A percentile compares a stretch with the other conserved stretches of the same genome.
phyloP scores from a whole-genome alignment of 768 basidiomycete genomes.

The Leccinellum rugosiceps region DNA sequence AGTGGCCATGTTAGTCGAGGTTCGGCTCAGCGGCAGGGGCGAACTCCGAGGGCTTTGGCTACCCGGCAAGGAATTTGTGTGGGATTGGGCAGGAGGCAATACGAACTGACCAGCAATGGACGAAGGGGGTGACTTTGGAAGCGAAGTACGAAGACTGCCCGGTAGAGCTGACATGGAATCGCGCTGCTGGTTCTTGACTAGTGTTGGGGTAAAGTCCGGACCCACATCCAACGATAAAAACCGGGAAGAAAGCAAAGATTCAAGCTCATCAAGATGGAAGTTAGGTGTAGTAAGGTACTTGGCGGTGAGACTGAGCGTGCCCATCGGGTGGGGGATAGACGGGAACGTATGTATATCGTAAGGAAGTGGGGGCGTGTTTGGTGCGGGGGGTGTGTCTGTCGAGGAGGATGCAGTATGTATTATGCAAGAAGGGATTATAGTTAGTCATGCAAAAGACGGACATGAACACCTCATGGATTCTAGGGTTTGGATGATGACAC shows the following conservation, averaged over 20 bases:
- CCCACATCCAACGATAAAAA: conserved; percentile 70
- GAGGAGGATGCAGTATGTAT: conserved; percentile 2
- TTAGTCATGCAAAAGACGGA: conserved; percentile 20
- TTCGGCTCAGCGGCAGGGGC: conserved; percentile 35
- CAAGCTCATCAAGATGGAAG: conserved; percentile 75
- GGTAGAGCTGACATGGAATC: conserved; percentile 49
- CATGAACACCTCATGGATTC: conserved; percentile 31
- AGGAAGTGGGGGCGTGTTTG: conserved; percentile 38
- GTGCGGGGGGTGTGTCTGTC: conserved; percentile 40
- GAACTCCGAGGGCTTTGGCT: conserved; percentile 36
- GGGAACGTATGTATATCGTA: conserved; percentile 61
- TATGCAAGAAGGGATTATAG: conserved; percentile 5
- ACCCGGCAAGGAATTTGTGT: conserved; percentile 37
- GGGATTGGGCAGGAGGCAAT: conserved; percentile 33
- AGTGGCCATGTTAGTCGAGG: conserved; percentile 30
- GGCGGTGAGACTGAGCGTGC: conserved; percentile 56
- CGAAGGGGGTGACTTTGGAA: conserved; percentile 46
- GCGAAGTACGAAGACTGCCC: conserved; percentile 39
- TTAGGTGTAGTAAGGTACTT: conserved; percentile 65
- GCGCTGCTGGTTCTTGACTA: conserved; percentile 60
- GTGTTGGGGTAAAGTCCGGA: conserved; percentile 67
- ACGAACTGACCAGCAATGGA: conserved; percentile 46
- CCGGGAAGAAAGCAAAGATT: conserved; percentile 69
- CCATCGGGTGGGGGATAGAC: conserved; percentile 64
- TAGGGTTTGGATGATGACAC: conserved; percentile 24